Base-by-base conservation (phyloP, 1,284 basidiomycete genomes). In the Trametes versicolor region DNA sequence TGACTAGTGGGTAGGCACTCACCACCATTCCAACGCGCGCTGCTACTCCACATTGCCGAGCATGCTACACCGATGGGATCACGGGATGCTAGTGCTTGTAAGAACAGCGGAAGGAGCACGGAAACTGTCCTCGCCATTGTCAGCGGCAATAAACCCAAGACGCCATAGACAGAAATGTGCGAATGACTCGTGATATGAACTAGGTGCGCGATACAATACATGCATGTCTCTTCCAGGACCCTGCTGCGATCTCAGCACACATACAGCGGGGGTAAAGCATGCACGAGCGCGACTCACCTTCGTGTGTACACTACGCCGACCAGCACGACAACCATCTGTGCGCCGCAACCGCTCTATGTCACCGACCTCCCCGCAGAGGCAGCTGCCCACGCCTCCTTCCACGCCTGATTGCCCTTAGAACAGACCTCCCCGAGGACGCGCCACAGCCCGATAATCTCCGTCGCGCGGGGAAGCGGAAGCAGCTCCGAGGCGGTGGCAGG, bases 341-440 rank as follows among this genome's bases (percentile, higher is more conserved):
- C 37, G 10, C 2, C 5, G 37, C 37, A 10, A 39, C 29, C 29
- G 13, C 15, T 21, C 43, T 19, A 45, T 21, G 3, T n/a, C 43
- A 21, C 43, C 12, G 43, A 48, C 21, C 21, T 27, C 45, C 45
- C 45, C 13, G 25, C 17, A 2, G 48, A 25, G 13, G 48, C n/a
- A 6, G 29, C 29, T n/a, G 29, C 25, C 72, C 70, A 73, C 10
- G 71, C 61, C 60, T 70, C 71, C 50, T 52, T 68, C 70, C 70
- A 72, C n/a, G 69, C 72, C 51, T 70, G 70, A 19, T 69, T 62
- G 43, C 72, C 58, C 45, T 63, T 62, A 25, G 59, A 58, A 36
- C 60, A 73, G 19, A 69, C 67, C 56, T 72, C 62, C 6, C 69
- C 72, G 0, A 71, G 62, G 2, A 64, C 67, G 10, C 67, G 69